phyloP scores from a whole-genome alignment of 805 yeast genomes.

The Sungouiozyma intestinalis region DNA sequence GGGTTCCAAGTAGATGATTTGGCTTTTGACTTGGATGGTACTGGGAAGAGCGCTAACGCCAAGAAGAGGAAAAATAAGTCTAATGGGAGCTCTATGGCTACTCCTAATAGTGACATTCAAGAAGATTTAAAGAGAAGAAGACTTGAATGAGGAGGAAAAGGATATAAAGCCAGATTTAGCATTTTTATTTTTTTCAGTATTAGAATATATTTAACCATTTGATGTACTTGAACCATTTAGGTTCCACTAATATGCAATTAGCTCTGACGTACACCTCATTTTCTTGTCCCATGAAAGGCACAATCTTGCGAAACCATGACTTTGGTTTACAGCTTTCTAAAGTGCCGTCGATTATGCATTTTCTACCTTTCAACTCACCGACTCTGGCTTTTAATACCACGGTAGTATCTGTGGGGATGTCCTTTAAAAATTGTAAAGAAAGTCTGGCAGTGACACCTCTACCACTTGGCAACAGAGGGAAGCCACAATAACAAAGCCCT shows the following conservation, averaged over 20 bases:
- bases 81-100: constrained; percentile 28
- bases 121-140: constrained; percentile 27
- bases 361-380: constrained; percentile 59
- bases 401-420: constrained; percentile 44
- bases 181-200: too few relatives aligned
- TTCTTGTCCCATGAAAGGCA: background rate
- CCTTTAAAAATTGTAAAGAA: constrained; percentile 45
- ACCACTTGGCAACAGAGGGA: constrained; percentile 64
- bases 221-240: constrained; percentile 75
- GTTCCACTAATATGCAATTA: constrained; percentile 68
- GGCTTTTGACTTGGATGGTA: constrained; percentile 29
- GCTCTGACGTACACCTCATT: constrained; percentile 43
- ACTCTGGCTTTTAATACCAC: constrained; percentile 63
- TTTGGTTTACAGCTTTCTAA: constrained; percentile 29
- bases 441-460: constrained; percentile 85
- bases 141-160: constrained; percentile 15
- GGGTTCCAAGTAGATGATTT: constrained; percentile 27
- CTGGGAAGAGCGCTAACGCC: constrained; percentile 16
- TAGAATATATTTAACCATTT: constrained; percentile 36
- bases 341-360: constrained; percentile 70
- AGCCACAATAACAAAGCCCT: constrained; percentile 76
- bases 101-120: constrained; percentile 25
- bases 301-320: background rate
- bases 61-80: constrained; percentile 26
- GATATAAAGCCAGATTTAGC: background rate